These are phyloP conservation scores for Aspergillus uvarum DNA, from an alignment of 2,329 filamentous ascomycete genomes.

Conservation along the genomic window DNA sequence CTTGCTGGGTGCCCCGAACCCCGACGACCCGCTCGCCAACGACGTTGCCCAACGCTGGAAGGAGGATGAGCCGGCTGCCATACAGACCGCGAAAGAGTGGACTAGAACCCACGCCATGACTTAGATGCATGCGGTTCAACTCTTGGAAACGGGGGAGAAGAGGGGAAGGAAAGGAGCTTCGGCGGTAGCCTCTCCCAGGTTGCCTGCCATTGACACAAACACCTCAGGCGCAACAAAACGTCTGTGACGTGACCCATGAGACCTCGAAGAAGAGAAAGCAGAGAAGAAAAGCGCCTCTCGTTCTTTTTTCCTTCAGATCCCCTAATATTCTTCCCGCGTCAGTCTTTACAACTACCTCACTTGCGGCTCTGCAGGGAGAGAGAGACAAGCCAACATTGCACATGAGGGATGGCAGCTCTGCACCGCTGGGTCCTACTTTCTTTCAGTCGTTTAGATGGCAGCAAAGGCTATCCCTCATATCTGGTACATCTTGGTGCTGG, in stretches of 20 bases:
- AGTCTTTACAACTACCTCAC: background rate
- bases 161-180: background rate
- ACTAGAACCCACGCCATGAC: conserved; percentile 75
- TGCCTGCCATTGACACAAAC: background rate
- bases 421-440: background rate
- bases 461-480: background rate
- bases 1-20: conserved; percentile 91
- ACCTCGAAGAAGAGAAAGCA: background rate
- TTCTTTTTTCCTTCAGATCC: background rate
- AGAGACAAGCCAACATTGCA: background rate
- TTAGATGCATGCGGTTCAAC: conserved; percentile 23
- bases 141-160: background rate
- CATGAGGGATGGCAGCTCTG: background rate
- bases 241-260: conserved; percentile 29
- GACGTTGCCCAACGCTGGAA: conserved; percentile 98
- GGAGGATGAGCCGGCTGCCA: conserved; percentile 88
- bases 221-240: conserved; percentile 2
- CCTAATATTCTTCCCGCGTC: background rate
- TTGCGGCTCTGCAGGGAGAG: background rate
- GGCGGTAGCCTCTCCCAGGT: background rate
- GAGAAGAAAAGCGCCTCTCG: background rate
- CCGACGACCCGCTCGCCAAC: conserved; percentile 96
- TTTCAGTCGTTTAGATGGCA: background rate
- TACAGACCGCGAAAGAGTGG: conserved; percentile 90
- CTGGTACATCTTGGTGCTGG: background rate